Percentiles rank a stretch among this genome's conserved stretches.
Evolutionary conservation across 768 basidiomycete species (phyloP).

Genomic region (Cystoderma amianthinum): DNA sequence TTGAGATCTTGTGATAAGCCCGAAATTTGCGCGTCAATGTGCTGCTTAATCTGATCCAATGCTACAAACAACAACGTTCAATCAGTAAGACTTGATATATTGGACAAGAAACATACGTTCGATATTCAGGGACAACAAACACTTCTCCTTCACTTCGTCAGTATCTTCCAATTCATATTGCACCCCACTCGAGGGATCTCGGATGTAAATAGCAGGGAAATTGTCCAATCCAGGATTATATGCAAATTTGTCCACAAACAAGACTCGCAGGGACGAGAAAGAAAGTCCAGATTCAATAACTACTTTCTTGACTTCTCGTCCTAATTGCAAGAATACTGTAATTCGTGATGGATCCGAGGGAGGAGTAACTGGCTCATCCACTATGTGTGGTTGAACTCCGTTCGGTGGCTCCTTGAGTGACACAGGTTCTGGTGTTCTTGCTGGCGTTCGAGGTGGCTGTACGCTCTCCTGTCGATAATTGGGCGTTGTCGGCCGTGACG

Average conservation of each 20-base stretch:
- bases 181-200: slow-evolving; percentile 86
- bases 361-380: background rate
- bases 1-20: slow-evolving; percentile 82
- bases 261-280: slow-evolving; percentile 68
- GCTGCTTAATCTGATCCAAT: slow-evolving; percentile 97
- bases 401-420: background rate
- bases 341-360: slow-evolving; percentile 26
- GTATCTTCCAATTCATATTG: slow-evolving; percentile 95
- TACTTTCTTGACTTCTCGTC: slow-evolving; percentile 86
- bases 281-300: slow-evolving; percentile 63
- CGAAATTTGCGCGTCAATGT: slow-evolving; percentile 90
- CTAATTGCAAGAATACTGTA: slow-evolving; percentile 83
- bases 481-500: slow-evolving; percentile 29
- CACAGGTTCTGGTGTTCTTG: slow-evolving; percentile 30
- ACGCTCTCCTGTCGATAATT: slow-evolving; percentile 16
- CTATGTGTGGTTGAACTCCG: background rate
- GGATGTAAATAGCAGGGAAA: slow-evolving; percentile 93
- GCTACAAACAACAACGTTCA: slow-evolving; percentile 43
- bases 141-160: slow-evolving; percentile 85
- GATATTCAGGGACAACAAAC: slow-evolving; percentile 87
- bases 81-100: slow-evolving; percentile 1
- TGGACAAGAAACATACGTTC: slow-evolving; percentile 71
- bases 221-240: slow-evolving; percentile 91
- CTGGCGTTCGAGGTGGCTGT: slow-evolving; percentile 35
- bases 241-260: slow-evolving; percentile 93